Conservation (phyloP, 1,284 basidiomycete genomes). For the Microbotryum lychnidis-dioicae region DNA sequence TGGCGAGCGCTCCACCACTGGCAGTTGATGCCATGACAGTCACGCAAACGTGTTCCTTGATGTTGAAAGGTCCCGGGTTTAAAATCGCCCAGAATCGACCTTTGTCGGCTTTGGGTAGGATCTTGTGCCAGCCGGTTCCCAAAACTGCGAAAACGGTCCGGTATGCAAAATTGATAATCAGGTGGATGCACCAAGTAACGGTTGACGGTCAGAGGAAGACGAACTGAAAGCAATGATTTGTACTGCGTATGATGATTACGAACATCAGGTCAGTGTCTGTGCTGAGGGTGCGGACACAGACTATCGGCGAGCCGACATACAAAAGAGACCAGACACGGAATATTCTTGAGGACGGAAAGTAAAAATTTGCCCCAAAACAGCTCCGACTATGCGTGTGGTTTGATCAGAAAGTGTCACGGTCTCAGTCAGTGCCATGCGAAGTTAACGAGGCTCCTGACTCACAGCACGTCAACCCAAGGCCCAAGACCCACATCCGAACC, state of each 20-base stretch:
- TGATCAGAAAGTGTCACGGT: no score
- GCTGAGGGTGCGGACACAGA: not conserved
- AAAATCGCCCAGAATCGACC: constrained; percentile 34
- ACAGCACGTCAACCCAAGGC: constrained; percentile 26
- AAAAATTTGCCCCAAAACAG: constrained; percentile 8
- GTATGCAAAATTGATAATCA: no score
- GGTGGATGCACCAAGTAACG: no score
- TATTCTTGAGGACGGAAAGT: constrained; percentile 7
- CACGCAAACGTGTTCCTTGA: constrained; percentile 55
- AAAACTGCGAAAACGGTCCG: not conserved
- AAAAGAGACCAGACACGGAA: constrained; percentile 2
- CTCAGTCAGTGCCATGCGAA: no score
- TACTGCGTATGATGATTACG: not conserved
- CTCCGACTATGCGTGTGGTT: not conserved
- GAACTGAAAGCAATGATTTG: constrained; percentile 4
- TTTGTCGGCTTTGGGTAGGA: constrained; percentile 2
- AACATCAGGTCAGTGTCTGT: constrained; percentile 1
- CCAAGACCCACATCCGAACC: not conserved
- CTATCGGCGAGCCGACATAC: no score
- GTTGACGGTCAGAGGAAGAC: no score
- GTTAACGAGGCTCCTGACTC: constrained; percentile 38
- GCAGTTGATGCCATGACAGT: constrained; percentile 61
- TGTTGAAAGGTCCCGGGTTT: constrained; percentile 17
- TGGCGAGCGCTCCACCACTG: constrained; percentile 54
- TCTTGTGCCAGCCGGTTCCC: not conserved